Conservation (phyloP, 352 stramenopile genomes). For the Elongisporangium anandrum region DNA sequence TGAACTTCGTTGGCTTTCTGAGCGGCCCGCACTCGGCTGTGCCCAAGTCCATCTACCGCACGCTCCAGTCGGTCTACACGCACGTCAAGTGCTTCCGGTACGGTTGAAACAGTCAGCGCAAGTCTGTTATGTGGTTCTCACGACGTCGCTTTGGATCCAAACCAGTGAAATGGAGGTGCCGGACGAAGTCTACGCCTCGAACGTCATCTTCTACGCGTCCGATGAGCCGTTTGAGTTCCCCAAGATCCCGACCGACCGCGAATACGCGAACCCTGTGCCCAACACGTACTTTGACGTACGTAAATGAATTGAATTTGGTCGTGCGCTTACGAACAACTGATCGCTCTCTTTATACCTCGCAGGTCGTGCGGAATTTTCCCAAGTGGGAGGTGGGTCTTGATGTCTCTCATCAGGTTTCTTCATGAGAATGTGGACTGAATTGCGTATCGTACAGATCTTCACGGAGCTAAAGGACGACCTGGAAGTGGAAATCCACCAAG, state of each 20-base stretch:
- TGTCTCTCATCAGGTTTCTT: neutral
- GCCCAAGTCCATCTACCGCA: conserved; percentile 66
- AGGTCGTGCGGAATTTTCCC: conserved; percentile 62
- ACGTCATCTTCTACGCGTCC: conserved; percentile 79
- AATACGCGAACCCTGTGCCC: conserved; percentile 38
- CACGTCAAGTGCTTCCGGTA: conserved; percentile 65
- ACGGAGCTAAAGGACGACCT: conserved; percentile 35
- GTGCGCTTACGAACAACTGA: too few species aligned
- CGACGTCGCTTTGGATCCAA: neutral
- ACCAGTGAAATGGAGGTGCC: conserved; percentile 42
- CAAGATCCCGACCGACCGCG: conserved; percentile 35
- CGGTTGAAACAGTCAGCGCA: neutral
- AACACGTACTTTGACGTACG: conserved; percentile 65
- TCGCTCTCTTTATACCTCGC: conserved; percentile 4
- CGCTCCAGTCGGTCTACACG: conserved; percentile 56
- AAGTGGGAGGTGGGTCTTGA: conserved; percentile 44
- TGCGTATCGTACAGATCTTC: conserved; percentile 48
- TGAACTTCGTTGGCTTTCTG: conserved; percentile 78
- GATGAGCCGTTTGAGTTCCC: conserved; percentile 57
- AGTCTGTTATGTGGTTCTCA: neutral
- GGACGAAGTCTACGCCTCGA: conserved; percentile 31
- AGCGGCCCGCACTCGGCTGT: conserved; percentile 40
- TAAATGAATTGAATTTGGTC: conserved; percentile 16
- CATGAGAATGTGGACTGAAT: conserved; percentile 3
- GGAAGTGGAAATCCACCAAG: conserved; percentile 46